Evolutionary conservation across 352 stramenopile species (phyloP).

Genomic region (Phytophthora crassamura): DNA sequence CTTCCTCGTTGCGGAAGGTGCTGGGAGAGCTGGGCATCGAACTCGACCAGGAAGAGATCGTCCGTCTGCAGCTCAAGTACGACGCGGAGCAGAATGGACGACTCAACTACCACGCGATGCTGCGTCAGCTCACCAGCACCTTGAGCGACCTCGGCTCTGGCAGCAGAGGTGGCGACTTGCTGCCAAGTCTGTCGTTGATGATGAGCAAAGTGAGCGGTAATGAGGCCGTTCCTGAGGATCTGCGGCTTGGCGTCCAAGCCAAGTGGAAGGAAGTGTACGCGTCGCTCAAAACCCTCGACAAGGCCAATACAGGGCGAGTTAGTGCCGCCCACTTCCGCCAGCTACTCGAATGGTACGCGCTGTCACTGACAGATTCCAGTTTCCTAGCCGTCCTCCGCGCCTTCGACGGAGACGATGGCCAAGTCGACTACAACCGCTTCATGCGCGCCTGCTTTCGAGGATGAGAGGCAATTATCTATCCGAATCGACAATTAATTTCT

Average conservation of each 20-base stretch:
- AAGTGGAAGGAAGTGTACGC: constrained; percentile 83
- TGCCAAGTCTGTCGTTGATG: constrained; percentile 37
- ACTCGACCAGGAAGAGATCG: constrained; percentile 65
- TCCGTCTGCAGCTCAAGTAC: constrained; percentile 80
- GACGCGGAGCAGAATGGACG: constrained; percentile 76
- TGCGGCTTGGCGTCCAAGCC: constrained; percentile 59
- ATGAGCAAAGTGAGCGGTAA: constrained; percentile 11
- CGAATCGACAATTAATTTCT: constrained; percentile 6
- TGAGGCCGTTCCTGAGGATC: constrained; percentile 44
- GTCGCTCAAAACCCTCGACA: constrained; percentile 72
- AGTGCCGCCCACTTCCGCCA: constrained; percentile 73
- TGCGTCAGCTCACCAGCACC: constrained; percentile 64
- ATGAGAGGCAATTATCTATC: constrained; percentile 6
- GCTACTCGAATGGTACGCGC: constrained; percentile 75
- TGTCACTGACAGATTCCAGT: constrained; percentile 55
- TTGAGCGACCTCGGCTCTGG: constrained; percentile 45
- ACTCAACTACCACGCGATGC: constrained; percentile 68
- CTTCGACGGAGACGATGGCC: constrained; percentile 68
- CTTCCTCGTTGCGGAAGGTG: constrained; percentile 68
- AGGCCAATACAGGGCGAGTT: constrained; percentile 53
- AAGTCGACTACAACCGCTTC: constrained; percentile 80
- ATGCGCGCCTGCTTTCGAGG: constrained; percentile 64
- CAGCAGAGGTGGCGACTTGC: constrained; percentile 8
- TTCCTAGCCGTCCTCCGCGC: constrained; percentile 67
- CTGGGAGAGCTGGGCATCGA: constrained; percentile 59